phyloP scores from a whole-genome alignment of 169 alveolate species.

The Amoebophrya sp. region DNA sequence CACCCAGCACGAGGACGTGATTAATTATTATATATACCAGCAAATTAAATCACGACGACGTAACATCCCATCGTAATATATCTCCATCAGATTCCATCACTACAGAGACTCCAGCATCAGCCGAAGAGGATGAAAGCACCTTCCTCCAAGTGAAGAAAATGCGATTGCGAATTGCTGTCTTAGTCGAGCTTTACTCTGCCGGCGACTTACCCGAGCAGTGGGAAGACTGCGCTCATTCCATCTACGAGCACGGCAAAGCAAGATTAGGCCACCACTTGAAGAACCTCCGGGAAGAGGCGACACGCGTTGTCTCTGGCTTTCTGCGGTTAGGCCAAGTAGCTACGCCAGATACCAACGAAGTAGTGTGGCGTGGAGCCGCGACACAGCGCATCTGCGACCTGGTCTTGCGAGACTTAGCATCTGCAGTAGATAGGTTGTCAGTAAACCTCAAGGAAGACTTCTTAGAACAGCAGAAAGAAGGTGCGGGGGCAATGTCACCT shows the following conservation, averaged over 20 bases:
- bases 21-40: too few species aligned
- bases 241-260: not conserved
- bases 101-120: not conserved
- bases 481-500: too few species aligned
- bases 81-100: too few species aligned
- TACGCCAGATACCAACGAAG: too few species aligned
- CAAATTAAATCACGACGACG: too few species aligned
- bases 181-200: not conserved
- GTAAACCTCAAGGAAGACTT: not conserved
- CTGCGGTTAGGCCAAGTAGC: not conserved
- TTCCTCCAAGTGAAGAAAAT: not conserved
- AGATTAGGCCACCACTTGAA: not conserved
- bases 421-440: not conserved
- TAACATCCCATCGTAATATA: too few species aligned
- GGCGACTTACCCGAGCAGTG: not conserved
- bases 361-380: too few species aligned
- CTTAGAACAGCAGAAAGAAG: not conserved
- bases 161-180: not conserved
- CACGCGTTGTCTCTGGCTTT: not conserved
- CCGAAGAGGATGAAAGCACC: not conserved
- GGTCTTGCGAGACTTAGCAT: too few species aligned
- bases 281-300: slow-evolving; percentile 1
- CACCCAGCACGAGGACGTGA: too few species aligned
- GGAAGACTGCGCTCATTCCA: not conserved
- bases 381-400: too few species aligned